phyloP scores from a whole-genome alignment of 163 green algal genomes.

The Chlorella variabilis region DNA sequence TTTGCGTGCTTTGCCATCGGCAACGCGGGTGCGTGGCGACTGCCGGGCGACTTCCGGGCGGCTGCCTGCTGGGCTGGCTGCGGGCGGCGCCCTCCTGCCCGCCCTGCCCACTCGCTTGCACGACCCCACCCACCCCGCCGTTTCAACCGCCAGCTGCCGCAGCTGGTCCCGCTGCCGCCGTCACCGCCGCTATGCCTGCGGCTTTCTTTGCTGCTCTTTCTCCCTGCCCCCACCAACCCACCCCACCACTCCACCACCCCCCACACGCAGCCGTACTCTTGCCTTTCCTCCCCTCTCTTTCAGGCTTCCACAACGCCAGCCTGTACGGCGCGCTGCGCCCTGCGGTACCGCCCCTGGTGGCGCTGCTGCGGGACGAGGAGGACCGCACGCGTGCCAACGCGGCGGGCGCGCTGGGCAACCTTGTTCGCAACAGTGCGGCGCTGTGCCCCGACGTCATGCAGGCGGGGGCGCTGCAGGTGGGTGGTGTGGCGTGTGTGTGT shows the following conservation, averaged over 20 bases:
- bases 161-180: too few relatives aligned
- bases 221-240: too few relatives aligned
- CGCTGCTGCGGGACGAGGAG: slow-evolving; percentile 80
- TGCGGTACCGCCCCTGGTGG: slow-evolving; percentile 81
- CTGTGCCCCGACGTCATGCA: slow-evolving; percentile 83
- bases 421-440: slow-evolving; percentile 78
- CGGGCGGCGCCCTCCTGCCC: too few relatives aligned
- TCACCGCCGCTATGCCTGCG: too few relatives aligned
- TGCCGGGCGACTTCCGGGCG: neutral
- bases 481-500: neutral
- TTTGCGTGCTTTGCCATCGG: slow-evolving; percentile 98
- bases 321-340: slow-evolving; percentile 82
- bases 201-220: too few relatives aligned
- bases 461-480: slow-evolving; percentile 68
- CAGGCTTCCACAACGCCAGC: slow-evolving; percentile 74
- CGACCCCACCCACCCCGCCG: too few relatives aligned
- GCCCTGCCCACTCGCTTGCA: too few relatives aligned
- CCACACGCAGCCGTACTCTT: too few relatives aligned
- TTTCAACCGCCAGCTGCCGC: too few relatives aligned
- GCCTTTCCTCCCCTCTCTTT: too few relatives aligned
- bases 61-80: too few relatives aligned
- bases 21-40: slow-evolving; percentile 74
- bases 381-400: slow-evolving; percentile 95
- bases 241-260: too few relatives aligned
- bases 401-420: slow-evolving; percentile 95